A percentile compares a stretch with the other conserved stretches of the same genome.
phyloP scores from a whole-genome alignment of 371 early-diverging fungal species.

The Apophysomyces trapeziformis region DNA sequence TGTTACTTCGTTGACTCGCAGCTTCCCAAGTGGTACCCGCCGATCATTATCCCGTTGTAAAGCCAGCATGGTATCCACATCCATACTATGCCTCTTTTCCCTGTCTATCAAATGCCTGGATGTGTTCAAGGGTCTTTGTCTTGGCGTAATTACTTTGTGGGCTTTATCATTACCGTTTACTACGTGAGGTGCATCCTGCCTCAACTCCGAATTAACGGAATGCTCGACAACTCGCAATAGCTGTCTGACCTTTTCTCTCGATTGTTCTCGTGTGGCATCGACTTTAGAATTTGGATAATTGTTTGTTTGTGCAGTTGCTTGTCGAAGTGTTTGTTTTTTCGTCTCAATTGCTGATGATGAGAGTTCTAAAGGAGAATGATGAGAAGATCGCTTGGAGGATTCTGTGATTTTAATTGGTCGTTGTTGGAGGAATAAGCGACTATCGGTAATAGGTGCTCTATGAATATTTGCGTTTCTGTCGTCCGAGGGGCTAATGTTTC shows the following conservation, averaged over 20 bases:
- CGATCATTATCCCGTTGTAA: slow-evolving; percentile 23
- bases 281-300: background rate
- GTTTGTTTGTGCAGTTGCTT: background rate
- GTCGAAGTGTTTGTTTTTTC: no score
- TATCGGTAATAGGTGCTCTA: no score
- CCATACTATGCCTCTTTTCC: slow-evolving; percentile 18
- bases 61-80: slow-evolving; percentile 18
- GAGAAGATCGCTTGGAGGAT: no score
- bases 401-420: no score
- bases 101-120: background rate
- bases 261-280: background rate
- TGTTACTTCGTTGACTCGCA: slow-evolving; percentile 14
- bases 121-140: background rate
- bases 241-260: slow-evolving; percentile 18
- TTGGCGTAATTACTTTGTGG: background rate
- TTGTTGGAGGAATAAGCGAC: no score
- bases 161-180: background rate
- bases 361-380: no score
- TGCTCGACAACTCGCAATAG: slow-evolving; percentile 18
- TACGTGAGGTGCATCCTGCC: background rate
- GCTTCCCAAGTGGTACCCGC: slow-evolving; percentile 17
- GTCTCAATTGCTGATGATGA: no score
- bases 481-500: no score
- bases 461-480: no score
- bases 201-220: slow-evolving; percentile 9